A percentile compares a stretch with the other conserved stretches of the same genome.
Evolutionary conservation across 495 filamentous ascomycete genomes (phyloP).

Genomic region (Annulohypoxylon maeteangense): DNA sequence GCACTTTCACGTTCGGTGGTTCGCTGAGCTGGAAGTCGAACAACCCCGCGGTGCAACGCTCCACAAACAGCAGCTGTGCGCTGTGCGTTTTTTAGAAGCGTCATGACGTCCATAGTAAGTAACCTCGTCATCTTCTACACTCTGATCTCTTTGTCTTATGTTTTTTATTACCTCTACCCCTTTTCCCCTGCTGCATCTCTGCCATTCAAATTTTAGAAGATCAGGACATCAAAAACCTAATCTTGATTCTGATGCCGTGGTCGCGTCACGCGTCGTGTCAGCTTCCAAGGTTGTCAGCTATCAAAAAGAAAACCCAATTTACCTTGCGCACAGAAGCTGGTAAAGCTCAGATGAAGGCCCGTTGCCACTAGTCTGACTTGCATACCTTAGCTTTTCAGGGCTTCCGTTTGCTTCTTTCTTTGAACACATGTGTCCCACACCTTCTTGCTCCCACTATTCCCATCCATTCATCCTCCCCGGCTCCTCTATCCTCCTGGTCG

Average conservation of each 20-base stretch:
- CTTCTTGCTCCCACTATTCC: conserved; percentile 25
- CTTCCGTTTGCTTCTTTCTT: conserved; percentile 28
- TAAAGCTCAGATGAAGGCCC: conserved; percentile 13
- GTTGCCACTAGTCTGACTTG: conserved; percentile 35
- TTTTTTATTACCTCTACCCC: conserved; percentile 8
- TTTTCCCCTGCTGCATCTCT: conserved; percentile 12
- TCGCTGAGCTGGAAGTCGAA: neutral
- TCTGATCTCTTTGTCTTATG: conserved; percentile 4
- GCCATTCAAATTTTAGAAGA: neutral
- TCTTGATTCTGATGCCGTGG: conserved; percentile 9
- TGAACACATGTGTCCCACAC: conserved; percentile 37
- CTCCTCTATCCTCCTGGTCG: conserved; percentile 9
- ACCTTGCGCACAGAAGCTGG: conserved; percentile 1
- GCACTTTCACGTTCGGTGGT: neutral
- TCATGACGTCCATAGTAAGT: conserved; percentile 62
- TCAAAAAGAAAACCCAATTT: conserved; percentile 7
- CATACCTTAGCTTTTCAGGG: conserved; percentile 32
- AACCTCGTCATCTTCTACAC: conserved; percentile 13
- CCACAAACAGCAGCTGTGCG: conserved; percentile 29
- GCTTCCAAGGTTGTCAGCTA: conserved; percentile 21
- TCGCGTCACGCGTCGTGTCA: conserved; percentile 26
- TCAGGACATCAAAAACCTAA: conserved; percentile 2
- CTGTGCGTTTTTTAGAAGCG: conserved; percentile 20
- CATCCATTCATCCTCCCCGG: conserved; percentile 21
- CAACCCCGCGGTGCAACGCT: conserved; percentile 41